phyloP scores from a whole-genome alignment of 2,329 filamentous ascomycete genomes.

The Trichoderma breve region DNA sequence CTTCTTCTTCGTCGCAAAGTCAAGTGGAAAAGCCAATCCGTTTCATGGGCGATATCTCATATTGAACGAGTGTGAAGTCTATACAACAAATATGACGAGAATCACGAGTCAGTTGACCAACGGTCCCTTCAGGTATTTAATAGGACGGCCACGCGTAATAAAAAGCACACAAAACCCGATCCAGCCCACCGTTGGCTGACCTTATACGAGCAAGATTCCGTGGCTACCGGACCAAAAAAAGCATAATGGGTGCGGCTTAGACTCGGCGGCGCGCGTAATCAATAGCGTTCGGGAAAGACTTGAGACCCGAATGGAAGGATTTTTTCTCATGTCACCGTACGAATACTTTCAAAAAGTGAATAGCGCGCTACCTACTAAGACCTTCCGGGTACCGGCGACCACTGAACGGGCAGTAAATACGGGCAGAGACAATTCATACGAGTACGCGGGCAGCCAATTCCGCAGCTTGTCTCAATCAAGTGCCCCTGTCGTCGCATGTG shows the following conservation, averaged over 20 bases:
- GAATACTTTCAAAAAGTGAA: background rate
- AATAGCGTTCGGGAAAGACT: background rate
- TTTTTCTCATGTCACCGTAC: constrained; percentile 2
- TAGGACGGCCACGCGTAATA: constrained; percentile 19
- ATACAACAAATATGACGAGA: background rate
- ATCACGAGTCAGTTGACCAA: background rate
- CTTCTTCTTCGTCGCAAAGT: background rate
- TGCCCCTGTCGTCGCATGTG: constrained; percentile 10
- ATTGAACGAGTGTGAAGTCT: constrained; percentile 2
- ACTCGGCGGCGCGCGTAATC: background rate
- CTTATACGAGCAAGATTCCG: constrained; percentile 12
- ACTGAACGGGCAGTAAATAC: background rate
- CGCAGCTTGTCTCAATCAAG: constrained; percentile 10
- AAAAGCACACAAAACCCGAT: background rate
- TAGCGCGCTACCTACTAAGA: background rate
- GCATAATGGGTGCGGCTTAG: constrained; percentile 5
- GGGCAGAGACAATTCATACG: background rate
- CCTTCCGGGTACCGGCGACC: background rate
- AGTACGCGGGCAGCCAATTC: background rate
- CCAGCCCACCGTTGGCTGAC: constrained; percentile 9
- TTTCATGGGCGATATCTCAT: constrained; percentile 6
- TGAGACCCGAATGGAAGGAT: constrained; percentile 9
- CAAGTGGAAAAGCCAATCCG: background rate
- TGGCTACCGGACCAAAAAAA: constrained; percentile 8
- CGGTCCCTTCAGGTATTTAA: constrained; percentile 14